Conservation (phyloP, 495 filamentous ascomycete species). For the Podospora conica region DNA sequence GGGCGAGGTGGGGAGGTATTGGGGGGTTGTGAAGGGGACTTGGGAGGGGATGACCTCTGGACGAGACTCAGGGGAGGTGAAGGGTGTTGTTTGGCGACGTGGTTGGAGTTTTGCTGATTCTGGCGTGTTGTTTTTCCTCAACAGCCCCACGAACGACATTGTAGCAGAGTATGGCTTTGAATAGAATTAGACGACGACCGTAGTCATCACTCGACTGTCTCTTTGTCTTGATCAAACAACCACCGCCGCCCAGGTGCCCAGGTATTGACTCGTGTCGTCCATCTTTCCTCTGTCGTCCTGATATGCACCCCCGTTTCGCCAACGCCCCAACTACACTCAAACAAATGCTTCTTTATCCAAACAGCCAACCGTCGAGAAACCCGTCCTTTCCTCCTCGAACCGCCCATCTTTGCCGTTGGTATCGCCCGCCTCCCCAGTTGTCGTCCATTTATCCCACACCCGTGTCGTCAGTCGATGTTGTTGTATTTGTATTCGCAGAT, state of each 20-base stretch:
- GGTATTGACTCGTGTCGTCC: background rate
- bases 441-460: background rate
- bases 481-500: no score
- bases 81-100: background rate
- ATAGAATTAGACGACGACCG: background rate
- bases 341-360: background rate
- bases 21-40: slow-evolving; percentile 30
- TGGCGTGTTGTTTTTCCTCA: background rate
- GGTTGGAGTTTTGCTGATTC: background rate
- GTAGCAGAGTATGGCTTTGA: background rate
- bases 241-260: background rate
- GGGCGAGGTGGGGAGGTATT: slow-evolving; percentile 36
- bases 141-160: background rate
- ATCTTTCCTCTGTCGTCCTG: background rate
- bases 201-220: background rate
- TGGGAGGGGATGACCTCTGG: slow-evolving; percentile 35
- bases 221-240: background rate
- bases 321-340: background rate
- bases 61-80: background rate
- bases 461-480: background rate
- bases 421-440: background rate
- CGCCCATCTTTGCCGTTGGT: background rate
- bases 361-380: background rate
- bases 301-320: background rate
- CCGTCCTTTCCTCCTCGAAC: background rate